Conservation (phyloP, 768 basidiomycete species). For the Mrakia frigida region DNA sequence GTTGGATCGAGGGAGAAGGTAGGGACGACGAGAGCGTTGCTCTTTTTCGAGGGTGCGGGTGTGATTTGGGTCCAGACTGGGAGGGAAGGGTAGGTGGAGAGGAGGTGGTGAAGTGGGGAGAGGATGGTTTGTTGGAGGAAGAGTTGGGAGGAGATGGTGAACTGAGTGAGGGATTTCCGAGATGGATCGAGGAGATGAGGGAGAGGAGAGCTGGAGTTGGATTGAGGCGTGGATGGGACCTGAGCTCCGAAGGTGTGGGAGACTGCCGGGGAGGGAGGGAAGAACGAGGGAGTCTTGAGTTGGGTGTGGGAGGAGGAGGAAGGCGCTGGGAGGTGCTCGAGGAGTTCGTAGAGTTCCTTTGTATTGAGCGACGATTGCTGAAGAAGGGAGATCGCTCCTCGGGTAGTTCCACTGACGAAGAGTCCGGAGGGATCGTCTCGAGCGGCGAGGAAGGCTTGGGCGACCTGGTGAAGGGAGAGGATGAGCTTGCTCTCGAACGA, state of each 20-base stretch:
- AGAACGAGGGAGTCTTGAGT: constrained; percentile 31
- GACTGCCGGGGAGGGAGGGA: constrained; percentile 30
- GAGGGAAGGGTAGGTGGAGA: constrained; percentile 66
- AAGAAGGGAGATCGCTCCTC: constrained; percentile 63
- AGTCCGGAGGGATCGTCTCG: constrained; percentile 50
- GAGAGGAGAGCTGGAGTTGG: constrained; percentile 29
- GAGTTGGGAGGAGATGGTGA: constrained; percentile 68
- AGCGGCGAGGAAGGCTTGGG: constrained; percentile 57
- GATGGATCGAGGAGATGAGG: constrained; percentile 52
- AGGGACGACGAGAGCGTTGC: constrained; percentile 54
- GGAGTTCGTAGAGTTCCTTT: constrained; percentile 60
- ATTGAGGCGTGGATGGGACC: not conserved
- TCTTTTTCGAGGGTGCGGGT: constrained; percentile 55
- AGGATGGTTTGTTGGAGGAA: constrained; percentile 78
- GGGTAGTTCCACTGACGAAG: constrained; percentile 55
- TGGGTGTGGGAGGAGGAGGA: constrained; percentile 21
- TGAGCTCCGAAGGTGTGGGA: constrained; percentile 10
- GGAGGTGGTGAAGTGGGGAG: constrained; percentile 68
- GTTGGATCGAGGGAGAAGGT: constrained; percentile 90
- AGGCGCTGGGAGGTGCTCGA: constrained; percentile 45
- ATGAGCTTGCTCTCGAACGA: constrained; percentile 68
- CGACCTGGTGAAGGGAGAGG: constrained; percentile 56
- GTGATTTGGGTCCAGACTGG: not conserved
- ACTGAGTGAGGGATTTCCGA: constrained; percentile 55
- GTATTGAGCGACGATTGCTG: constrained; percentile 82